Conservation (phyloP, 139 green algal species). For the Nannochloris sp. region DNA sequence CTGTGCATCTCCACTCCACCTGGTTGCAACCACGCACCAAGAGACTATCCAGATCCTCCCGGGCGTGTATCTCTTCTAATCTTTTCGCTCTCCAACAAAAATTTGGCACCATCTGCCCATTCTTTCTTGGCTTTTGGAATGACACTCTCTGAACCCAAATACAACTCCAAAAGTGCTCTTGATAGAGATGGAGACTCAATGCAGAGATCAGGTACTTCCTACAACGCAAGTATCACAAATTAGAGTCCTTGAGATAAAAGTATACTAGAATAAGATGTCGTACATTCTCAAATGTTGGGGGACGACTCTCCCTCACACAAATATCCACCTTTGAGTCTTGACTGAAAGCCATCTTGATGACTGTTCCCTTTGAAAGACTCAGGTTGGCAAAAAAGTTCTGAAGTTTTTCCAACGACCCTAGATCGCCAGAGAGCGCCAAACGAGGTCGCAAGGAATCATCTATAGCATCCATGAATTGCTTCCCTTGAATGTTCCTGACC, state of each 20-base stretch:
- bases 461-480: conserved; percentile 62
- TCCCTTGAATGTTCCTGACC: conserved; percentile 59
- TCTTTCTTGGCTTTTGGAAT: conserved; percentile 23
- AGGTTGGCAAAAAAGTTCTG: conserved; percentile 37
- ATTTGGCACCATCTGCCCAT: conserved; percentile 16
- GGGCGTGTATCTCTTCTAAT: conserved; percentile 23
- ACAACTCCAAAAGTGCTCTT: conserved; percentile 67
- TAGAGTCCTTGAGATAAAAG: not conserved
- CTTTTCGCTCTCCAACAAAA: conserved; percentile 24
- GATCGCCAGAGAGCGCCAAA: conserved; percentile 54
- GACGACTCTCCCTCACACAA: conserved; percentile 6
- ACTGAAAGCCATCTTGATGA: conserved; percentile 35
- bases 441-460: conserved; percentile 54
- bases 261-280: not conserved
- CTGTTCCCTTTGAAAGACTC: conserved; percentile 38
- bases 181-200: conserved; percentile 49
- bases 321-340: conserved; percentile 33
- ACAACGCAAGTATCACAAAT: not conserved
- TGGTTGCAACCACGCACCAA: not conserved
- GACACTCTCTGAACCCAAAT: conserved; percentile 13
- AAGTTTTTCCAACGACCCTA: conserved; percentile 46
- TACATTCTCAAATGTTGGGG: conserved; percentile 3
- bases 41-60: conserved; percentile 21
- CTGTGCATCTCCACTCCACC: not conserved
- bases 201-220: conserved; percentile 36